Conservation (phyloP, 2,329 filamentous ascomycete genomes). For the Basipetospora chlamydospora region DNA sequence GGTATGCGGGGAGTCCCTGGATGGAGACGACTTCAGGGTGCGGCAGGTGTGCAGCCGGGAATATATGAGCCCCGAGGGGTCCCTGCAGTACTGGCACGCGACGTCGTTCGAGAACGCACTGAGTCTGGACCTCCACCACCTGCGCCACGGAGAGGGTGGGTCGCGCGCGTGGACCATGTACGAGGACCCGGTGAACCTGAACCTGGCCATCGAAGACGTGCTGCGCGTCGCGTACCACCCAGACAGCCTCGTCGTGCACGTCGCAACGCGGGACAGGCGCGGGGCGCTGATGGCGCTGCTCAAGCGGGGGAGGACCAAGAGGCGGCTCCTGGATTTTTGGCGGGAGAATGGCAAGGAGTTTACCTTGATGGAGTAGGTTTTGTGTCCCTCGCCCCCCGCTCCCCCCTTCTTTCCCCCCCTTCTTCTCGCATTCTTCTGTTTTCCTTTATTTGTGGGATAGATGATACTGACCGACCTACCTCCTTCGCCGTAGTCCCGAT, state of each 20-base stretch:
- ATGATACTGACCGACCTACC: no score
- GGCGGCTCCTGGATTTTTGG: conserved; percentile 34
- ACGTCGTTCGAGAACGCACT: conserved; percentile 20
- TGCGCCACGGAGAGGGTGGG: conserved; percentile 27
- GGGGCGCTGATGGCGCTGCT: conserved; percentile 37
- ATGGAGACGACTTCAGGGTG: conserved; percentile 34
- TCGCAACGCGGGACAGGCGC: conserved; percentile 19
- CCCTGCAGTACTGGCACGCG: conserved; percentile 44
- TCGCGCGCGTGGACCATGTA: conserved; percentile 34
- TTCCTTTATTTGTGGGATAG: neutral
- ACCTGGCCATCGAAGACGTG: conserved; percentile 31
- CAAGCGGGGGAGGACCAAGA: conserved; percentile 36
- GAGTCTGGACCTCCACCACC: conserved; percentile 34
- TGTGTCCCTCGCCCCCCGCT: no score
- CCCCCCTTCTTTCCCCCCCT: neutral
- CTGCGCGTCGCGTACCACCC: conserved; percentile 28
- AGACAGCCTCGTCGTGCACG: conserved; percentile 24
- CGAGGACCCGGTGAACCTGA: conserved; percentile 34
- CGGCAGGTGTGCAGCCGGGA: conserved; percentile 34
- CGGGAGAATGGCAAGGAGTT: conserved; percentile 27
- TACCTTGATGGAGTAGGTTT: conserved; percentile 26
- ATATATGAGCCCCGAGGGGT: conserved; percentile 28
- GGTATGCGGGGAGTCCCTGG: conserved; percentile 28
- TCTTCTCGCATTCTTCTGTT: neutral
- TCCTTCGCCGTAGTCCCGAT: neutral